A percentile compares a stretch with the other conserved stretches of the same genome.
phyloP scores from a whole-genome alignment of 805 yeast genomes.

The Debaryomyces tyrocola region DNA sequence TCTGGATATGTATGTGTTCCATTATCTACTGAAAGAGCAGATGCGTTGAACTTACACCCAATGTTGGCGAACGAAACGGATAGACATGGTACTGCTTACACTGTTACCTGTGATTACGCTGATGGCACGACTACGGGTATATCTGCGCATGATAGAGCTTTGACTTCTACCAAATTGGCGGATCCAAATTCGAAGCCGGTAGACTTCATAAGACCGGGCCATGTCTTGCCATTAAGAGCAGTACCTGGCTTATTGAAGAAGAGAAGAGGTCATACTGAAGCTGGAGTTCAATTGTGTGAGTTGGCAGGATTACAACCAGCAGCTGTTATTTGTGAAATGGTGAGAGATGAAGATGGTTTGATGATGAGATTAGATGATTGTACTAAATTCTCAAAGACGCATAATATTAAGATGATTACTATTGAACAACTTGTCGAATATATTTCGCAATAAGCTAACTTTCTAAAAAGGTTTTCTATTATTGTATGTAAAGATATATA shows the following conservation, averaged over 20 bases:
- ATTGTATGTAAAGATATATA: not conserved
- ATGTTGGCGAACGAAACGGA: constrained; percentile 68
- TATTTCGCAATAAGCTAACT: constrained; percentile 21
- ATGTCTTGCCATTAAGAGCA: constrained; percentile 89
- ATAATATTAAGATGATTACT: constrained; percentile 68
- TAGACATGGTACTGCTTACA: constrained; percentile 95
- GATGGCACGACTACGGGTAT: constrained; percentile 97
- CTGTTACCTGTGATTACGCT: constrained; percentile 82
- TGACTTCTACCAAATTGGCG: constrained; percentile 76
- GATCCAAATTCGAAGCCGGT: constrained; percentile 51
- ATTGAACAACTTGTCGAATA: constrained; percentile 71
- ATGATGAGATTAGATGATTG: constrained; percentile 96
- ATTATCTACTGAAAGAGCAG: constrained; percentile 73
- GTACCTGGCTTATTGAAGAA: constrained; percentile 75
- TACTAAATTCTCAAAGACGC: constrained; percentile 59
- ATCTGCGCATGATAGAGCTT: constrained; percentile 89
- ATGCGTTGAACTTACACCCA: constrained; percentile 72
- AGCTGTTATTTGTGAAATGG: constrained; percentile 91
- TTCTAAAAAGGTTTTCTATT: not conserved
- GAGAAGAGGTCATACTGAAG: constrained; percentile 97
- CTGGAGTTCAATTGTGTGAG: constrained; percentile 83
- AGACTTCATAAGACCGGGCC: constrained; percentile 91
- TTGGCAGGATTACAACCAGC: constrained; percentile 81
- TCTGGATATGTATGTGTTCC: constrained; percentile 96
- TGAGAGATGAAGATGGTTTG: constrained; percentile 86